Evolutionary conservation across 768 basidiomycete genomes (phyloP).

Genomic region (Ramaria rubella): DNA sequence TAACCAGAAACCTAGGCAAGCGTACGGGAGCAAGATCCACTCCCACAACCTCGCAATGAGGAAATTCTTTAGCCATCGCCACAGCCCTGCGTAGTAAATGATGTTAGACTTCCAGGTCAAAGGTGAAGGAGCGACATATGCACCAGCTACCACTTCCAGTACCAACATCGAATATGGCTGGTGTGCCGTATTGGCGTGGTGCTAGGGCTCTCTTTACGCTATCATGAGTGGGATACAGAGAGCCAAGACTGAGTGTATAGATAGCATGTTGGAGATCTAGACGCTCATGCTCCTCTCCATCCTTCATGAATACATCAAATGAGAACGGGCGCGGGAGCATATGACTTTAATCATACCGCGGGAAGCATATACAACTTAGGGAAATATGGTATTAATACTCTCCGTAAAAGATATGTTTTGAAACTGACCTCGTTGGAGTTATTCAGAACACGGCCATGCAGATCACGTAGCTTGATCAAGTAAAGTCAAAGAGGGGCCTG

Average conservation of each 20-base stretch:
- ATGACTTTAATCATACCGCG: conserved; percentile 17
- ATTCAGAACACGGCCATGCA: conserved; percentile 25
- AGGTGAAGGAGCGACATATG: conserved; percentile 5
- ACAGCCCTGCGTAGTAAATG: conserved; percentile 22
- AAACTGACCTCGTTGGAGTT: conserved; percentile 25
- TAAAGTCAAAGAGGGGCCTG: background rate
- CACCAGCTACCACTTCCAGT: conserved; percentile 31
- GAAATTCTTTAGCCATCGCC: conserved; percentile 28
- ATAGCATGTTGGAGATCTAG: conserved; percentile 28
- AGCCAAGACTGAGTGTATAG: conserved; percentile 22
- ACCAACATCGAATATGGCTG: conserved; percentile 26
- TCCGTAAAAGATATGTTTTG: background rate
- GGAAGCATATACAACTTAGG: conserved; percentile 26
- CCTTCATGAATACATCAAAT: conserved; percentile 14
- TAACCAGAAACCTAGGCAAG: conserved; percentile 18
- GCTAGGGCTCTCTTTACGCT: conserved; percentile 24
- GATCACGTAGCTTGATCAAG: conserved; percentile 19
- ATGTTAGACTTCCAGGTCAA: background rate
- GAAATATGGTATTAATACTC: background rate
- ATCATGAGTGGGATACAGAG: conserved; percentile 22
- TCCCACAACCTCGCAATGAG: conserved; percentile 29
- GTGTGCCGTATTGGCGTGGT: conserved; percentile 20
- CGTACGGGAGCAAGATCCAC: conserved; percentile 28
- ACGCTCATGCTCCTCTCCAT: conserved; percentile 26
- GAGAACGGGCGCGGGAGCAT: background rate